Evolutionary conservation across 495 filamentous ascomycete species (phyloP).

Genomic region (Aspergillus hancockii): DNA sequence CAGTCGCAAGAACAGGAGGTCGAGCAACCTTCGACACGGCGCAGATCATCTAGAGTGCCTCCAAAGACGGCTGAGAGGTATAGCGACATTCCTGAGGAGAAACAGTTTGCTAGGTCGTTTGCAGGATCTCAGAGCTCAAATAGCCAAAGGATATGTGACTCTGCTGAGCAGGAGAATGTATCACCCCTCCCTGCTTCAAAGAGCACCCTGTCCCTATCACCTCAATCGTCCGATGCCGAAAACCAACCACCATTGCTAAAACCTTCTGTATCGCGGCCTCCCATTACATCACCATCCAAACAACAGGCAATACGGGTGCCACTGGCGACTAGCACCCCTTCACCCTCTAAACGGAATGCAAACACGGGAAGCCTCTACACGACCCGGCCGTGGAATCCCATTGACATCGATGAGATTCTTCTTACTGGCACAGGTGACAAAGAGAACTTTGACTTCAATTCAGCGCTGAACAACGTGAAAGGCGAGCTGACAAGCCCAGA

Average conservation of each 20-base stretch:
- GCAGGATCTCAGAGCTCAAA: conserved; percentile 26
- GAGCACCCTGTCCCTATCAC: conserved; percentile 60
- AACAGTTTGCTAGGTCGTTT: conserved; percentile 38
- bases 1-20: conserved; percentile 22
- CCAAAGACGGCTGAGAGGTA: conserved; percentile 47
- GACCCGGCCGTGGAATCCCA: conserved; percentile 66
- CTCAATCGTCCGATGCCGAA: conserved; percentile 79
- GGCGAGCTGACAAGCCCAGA: conserved; percentile 72
- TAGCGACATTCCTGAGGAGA: conserved; percentile 46
- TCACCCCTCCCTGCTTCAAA: conserved; percentile 36
- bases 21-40: conserved; percentile 22
- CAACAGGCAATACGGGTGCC: conserved; percentile 43
- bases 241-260: conserved; percentile 71
- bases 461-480: conserved; percentile 46
- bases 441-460: conserved; percentile 54
- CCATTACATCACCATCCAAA: conserved; percentile 42
- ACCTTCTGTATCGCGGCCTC: conserved; percentile 40
- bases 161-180: conserved; percentile 21
- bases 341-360: conserved; percentile 65
- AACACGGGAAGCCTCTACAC: conserved; percentile 57
- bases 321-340: conserved; percentile 59
- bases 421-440: conserved; percentile 46
- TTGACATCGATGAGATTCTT: conserved; percentile 68
- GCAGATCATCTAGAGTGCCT: conserved; percentile 36
- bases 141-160: conserved; percentile 8